These are phyloP conservation scores for Murraya koenigii DNA, from an alignment of 345 rosid genomes.

Conservation along the genomic window DNA sequence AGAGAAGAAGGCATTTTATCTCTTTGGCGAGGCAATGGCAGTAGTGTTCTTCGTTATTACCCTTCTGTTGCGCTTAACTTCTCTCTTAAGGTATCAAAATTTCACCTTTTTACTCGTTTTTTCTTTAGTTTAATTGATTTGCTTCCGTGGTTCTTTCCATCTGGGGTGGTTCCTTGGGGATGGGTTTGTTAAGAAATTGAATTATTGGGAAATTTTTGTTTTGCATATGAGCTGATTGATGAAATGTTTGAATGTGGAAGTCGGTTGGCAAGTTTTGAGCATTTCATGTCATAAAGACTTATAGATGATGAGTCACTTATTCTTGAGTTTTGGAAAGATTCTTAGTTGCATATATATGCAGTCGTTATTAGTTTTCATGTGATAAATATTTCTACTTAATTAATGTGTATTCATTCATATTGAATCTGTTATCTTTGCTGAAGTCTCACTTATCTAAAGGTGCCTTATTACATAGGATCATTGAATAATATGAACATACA, in stretches of 20 bases:
- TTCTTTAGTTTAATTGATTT: neutral
- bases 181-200: neutral
- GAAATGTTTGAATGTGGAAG: slow-evolving; percentile 18
- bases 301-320: neutral
- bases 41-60: slow-evolving; percentile 84
- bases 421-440: neutral
- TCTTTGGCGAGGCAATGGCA: slow-evolving; percentile 98
- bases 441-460: neutral
- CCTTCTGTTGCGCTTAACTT: slow-evolving; percentile 98
- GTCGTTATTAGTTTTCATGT: neutral
- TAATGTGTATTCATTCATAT: neutral
- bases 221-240: slow-evolving; percentile 31
- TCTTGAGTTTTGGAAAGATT: neutral
- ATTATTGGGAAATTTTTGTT: neutral
- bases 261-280: neutral
- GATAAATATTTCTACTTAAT: neutral
- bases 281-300: neutral
- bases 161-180: neutral
- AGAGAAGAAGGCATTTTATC: slow-evolving; percentile 85
- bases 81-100: slow-evolving; percentile 64
- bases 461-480: neutral
- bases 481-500: neutral
- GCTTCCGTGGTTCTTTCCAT: neutral
- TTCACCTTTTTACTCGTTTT: neutral
- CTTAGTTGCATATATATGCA: neutral